Evolutionary conservation across 768 basidiomycete genomes (phyloP).

Genomic region (Kwoniella pini): DNA sequence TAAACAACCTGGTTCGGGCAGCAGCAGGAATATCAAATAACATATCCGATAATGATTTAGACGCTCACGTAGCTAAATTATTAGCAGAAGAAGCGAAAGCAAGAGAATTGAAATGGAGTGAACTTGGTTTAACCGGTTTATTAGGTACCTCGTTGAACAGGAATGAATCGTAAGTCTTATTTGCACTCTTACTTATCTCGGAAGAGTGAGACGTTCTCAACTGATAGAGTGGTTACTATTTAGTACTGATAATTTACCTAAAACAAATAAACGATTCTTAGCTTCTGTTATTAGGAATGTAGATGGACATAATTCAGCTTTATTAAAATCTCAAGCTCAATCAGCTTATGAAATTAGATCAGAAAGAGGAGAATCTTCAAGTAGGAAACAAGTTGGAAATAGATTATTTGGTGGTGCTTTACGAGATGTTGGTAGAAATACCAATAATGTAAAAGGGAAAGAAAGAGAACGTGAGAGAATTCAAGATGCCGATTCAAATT

Average conservation of each 20-base stretch:
- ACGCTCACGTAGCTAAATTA: constrained; percentile 86
- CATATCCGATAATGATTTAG: constrained; percentile 74
- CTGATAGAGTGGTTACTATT: too few species aligned
- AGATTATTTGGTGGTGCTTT: constrained; percentile 50
- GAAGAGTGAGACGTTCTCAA: too few species aligned
- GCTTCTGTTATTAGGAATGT: constrained; percentile 79
- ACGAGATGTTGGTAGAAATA: constrained; percentile 20
- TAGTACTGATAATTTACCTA: constrained; percentile 70
- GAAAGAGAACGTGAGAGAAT: constrained; percentile 27
- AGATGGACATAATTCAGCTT: constrained; percentile 89
- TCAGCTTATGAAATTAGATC: constrained; percentile 46
- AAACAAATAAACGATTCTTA: constrained; percentile 62
- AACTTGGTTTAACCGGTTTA: constrained; percentile 77
- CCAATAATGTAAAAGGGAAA: constrained; percentile 14
- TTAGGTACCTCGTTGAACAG: constrained; percentile 51
- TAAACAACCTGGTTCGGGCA: constrained; percentile 51
- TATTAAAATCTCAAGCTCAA: constrained; percentile 57
- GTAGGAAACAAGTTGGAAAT: constrained; percentile 16
- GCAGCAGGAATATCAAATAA: constrained; percentile 47
- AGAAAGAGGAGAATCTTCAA: constrained; percentile 14
- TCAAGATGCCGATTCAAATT: constrained; percentile 18
- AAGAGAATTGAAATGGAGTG: constrained; percentile 75
- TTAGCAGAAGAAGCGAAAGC: constrained; percentile 90
- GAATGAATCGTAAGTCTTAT: constrained; percentile 33
- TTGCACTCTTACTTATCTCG: too few species aligned